Conservation (phyloP, 345 rosid genomes). For the Diplotaxis tenuifolia region DNA sequence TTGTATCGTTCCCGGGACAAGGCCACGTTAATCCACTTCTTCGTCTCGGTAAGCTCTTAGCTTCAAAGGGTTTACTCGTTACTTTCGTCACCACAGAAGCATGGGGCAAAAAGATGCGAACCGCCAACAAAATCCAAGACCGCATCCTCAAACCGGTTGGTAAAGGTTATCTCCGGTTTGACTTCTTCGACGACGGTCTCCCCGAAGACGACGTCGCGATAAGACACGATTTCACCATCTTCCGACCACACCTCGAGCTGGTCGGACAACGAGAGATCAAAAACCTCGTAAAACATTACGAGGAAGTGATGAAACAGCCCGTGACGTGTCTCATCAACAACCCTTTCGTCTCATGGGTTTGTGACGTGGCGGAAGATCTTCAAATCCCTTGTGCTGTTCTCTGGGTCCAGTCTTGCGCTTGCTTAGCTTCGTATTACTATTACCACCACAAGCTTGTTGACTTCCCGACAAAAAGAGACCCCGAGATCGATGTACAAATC, state of each 20-base stretch:
- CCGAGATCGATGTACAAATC: conserved; percentile 57
- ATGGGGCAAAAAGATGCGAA: conserved; percentile 54
- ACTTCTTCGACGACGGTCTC: conserved; percentile 66
- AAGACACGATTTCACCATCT: conserved; percentile 30
- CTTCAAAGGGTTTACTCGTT: conserved; percentile 71
- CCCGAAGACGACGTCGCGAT: conserved; percentile 50
- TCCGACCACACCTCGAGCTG: conserved; percentile 50
- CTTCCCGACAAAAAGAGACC: conserved; percentile 57
- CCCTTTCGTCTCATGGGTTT: conserved; percentile 83
- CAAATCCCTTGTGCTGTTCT: conserved; percentile 80
- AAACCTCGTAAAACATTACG: conserved; percentile 43
- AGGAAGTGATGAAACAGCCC: conserved; percentile 51
- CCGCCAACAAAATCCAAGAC: conserved; percentile 43
- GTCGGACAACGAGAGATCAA: conserved; percentile 49
- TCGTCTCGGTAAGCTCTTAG: conserved; percentile 69
- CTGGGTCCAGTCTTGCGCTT: conserved; percentile 89
- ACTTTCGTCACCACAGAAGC: conserved; percentile 56
- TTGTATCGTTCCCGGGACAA: conserved; percentile 78
- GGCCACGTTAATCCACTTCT: conserved; percentile 85
- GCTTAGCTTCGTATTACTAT: conserved; percentile 68
- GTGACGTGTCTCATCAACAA: conserved; percentile 77
- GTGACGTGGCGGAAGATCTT: conserved; percentile 65
- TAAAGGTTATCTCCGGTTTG: conserved; percentile 61
- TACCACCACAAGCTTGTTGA: conserved; percentile 46
- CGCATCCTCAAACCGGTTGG: conserved; percentile 55